Percentiles rank a stretch among this genome's conserved stretches.
Evolutionary conservation across 2,329 filamentous ascomycete genomes (phyloP).

Genomic region (Huntiella savannae): DNA sequence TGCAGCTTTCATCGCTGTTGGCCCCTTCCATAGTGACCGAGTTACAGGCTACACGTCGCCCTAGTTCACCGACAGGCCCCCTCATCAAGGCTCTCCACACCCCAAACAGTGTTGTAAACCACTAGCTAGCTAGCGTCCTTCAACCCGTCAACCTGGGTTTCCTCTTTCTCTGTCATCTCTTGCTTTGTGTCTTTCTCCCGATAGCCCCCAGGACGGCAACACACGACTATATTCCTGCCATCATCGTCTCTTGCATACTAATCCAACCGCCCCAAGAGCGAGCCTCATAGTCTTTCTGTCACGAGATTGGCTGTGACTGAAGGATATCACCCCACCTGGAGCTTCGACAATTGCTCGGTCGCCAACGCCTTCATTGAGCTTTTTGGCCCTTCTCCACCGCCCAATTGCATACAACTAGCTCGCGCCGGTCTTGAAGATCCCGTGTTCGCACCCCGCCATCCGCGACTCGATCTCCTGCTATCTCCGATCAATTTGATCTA

Average conservation of each 20-base stretch:
- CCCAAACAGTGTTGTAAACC: too few species aligned
- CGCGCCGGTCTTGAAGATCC: not conserved
- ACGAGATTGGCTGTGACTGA: too few species aligned
- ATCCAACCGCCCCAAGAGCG: too few species aligned
- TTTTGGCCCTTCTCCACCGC: not conserved
- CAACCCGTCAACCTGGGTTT: not conserved
- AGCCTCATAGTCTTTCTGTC: too few species aligned
- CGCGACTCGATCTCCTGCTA: not conserved
- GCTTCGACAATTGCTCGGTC: not conserved
- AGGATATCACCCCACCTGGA: not conserved
- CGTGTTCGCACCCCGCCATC: constrained; percentile 1
- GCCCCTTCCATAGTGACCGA: too few species aligned
- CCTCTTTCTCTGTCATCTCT: not conserved
- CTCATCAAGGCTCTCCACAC: too few species aligned
- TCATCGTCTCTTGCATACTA: too few species aligned
- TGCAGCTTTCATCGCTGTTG: too few species aligned
- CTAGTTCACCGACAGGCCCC: too few species aligned
- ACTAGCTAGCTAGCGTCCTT: not conserved
- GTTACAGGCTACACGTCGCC: too few species aligned
- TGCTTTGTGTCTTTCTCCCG: not conserved
- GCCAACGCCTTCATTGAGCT: constrained; percentile 6
- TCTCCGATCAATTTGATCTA: not conserved
- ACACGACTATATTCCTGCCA: not conserved
- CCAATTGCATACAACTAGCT: not conserved
- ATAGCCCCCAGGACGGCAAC: not conserved